These are phyloP conservation scores for Talaromyces liani DNA, from an alignment of 495 filamentous ascomycete genomes.

Conservation along the genomic window DNA sequence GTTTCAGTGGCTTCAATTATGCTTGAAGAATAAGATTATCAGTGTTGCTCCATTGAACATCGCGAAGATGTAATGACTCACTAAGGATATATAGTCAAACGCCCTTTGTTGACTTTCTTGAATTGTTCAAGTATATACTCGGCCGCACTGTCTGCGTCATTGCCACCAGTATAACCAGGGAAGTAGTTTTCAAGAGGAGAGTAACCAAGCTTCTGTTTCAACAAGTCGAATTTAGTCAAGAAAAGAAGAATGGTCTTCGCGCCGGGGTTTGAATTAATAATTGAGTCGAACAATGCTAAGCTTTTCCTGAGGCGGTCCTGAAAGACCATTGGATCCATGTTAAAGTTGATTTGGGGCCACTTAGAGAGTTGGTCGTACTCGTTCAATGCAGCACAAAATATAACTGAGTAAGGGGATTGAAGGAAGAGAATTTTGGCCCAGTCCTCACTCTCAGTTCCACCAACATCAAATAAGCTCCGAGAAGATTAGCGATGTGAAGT, in stretches of 20 bases:
- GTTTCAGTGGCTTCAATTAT: not conserved
- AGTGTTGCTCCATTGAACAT: not conserved
- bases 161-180: not conserved
- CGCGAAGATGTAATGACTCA: not conserved
- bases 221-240: not conserved
- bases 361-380: not conserved
- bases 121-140: not conserved
- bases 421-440: not conserved
- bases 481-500: not conserved
- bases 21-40: not conserved
- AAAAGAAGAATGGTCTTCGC: not conserved
- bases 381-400: not conserved
- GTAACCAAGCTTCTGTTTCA: not conserved
- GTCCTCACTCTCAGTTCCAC: not conserved
- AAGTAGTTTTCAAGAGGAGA: not conserved
- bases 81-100: not conserved
- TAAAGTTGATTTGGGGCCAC: not conserved
- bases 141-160: not conserved
- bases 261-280: not conserved
- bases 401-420: too few relatives aligned
- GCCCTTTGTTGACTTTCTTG: not conserved
- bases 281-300: not conserved
- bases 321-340: not conserved
- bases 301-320: not conserved
- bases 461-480: not conserved